These are phyloP conservation scores for Backusella psychrophila DNA, from an alignment of 192 early-diverging fungal species.

Conservation along the genomic window DNA sequence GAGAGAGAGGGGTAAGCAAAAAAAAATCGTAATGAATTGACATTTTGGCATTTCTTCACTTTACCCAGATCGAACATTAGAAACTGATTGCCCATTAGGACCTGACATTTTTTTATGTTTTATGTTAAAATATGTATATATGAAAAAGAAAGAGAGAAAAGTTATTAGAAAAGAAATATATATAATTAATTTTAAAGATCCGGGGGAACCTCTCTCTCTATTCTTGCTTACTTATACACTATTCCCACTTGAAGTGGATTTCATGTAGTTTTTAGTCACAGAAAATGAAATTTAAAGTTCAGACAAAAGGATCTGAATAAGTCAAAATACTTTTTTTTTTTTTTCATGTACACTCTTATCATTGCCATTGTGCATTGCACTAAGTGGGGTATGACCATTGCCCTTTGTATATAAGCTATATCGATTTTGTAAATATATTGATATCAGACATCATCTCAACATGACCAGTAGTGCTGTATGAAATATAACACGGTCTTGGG, in stretches of 20 bases:
- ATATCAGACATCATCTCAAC: no score
- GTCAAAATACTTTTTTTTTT: not conserved
- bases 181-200: conserved; percentile 6
- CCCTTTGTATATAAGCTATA: no score
- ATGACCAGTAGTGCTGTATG: no score
- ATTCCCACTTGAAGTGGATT: not conserved
- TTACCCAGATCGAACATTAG: conserved; percentile 31
- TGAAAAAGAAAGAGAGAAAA: not conserved
- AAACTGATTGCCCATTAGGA: conserved; percentile 27
- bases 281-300: conserved; percentile 3
- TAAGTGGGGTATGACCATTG: no score
- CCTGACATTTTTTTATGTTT: conserved; percentile 5
- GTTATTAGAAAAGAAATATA: not conserved
- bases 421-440: no score
- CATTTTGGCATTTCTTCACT: not conserved
- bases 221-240: conserved; percentile 14
- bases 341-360: not conserved
- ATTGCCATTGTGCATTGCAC: no score
- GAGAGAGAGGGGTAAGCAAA: not conserved
- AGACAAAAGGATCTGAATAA: not conserved
- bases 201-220: not conserved
- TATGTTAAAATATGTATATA: not conserved
- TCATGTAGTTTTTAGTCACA: conserved; percentile 1
- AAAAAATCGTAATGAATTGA: not conserved
- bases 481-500: no score